Base-by-base conservation (phyloP, 1,284 basidiomycete genomes). In the Volvariella surrecta region DNA sequence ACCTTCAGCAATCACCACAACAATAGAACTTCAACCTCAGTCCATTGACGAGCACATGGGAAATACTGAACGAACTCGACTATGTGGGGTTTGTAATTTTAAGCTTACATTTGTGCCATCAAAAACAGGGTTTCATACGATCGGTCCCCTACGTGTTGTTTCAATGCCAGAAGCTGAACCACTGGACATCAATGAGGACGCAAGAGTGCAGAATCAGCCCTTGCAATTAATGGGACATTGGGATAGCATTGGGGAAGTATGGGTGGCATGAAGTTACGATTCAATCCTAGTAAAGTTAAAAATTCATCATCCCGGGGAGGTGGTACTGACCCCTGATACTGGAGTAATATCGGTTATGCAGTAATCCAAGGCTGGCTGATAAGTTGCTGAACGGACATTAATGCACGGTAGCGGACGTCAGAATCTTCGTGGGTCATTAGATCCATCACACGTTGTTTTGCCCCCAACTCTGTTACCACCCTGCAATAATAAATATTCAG, bases 401-500 rank as follows among this genome's bases (percentile, higher is more conserved):
- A 68, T 3, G 94, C 90, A 49, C 85, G 81, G 69, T 97, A 98
- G 53, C 91, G 80, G 45, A 98, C 92, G 56, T 98, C 87, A 19
- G 87, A 68, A 61, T 95, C 82, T 24, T 77, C 67, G 61, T 96
- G 88, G 3, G 82, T 79, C 89, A 99, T 94, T 45, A 99, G 73
- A 55, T 95, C 85, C 91, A 99, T 96, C 10, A 94, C 88, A 18
- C 83, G 76, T 4, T 79, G 81, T 68, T 99, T 99, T 9, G 81
- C 95, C 21, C 89, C 86, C 24, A 93, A 68, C 49, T 92, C 83
- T 22, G 84, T 80, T 38, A 96, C 74, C 18, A 82, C 68, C 58
- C 91, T 93, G n/a, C n/a, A n/a, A n/a, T n/a, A n/a, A 45, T 31
- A 17, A 40, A 47, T 28, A 6, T 28, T 37, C 18, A 52, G 46